phyloP scores from a whole-genome alignment of 2,329 filamentous ascomycete species.

The Fusarium mangiferae region DNA sequence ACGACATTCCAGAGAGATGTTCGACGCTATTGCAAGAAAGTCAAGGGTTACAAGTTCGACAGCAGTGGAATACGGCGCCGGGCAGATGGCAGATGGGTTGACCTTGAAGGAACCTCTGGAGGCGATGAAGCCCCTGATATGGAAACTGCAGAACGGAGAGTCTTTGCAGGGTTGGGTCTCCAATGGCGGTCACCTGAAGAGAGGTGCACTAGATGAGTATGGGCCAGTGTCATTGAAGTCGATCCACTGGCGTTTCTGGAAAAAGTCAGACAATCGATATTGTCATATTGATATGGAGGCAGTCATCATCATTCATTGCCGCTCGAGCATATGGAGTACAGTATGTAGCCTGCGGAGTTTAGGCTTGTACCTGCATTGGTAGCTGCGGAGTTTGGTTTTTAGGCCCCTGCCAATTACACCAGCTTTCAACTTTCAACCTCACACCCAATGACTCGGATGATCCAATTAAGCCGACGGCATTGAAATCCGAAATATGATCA shows the following conservation, averaged over 20 bases:
- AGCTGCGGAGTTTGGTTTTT: constrained; percentile 32
- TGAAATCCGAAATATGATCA: neutral
- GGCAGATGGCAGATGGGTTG: constrained; percentile 73
- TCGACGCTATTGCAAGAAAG: constrained; percentile 79
- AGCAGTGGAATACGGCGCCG: constrained; percentile 84
- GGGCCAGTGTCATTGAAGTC: neutral
- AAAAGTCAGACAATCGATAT: neutral
- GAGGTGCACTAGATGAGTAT: constrained; percentile 70
- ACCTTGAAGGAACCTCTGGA: constrained; percentile 66
- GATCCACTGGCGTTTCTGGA: neutral
- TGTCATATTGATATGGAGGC: neutral
- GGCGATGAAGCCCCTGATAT: constrained; percentile 66
- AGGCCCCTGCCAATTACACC: neutral
- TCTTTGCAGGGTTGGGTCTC: constrained; percentile 81
- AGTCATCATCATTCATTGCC: neutral
- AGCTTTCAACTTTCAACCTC: neutral
- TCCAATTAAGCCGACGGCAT: constrained; percentile 36
- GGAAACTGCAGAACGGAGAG: constrained; percentile 79
- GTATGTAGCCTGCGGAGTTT: constrained; percentile 28
- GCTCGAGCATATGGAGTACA: neutral
- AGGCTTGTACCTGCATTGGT: constrained; percentile 19
- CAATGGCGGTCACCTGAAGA: constrained; percentile 73
- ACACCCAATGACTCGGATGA: constrained; percentile 7
- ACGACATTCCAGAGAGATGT: constrained; percentile 92
- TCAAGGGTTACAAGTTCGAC: constrained; percentile 84